phyloP scores from a whole-genome alignment of 805 yeast species.

The Cyberlindnera subsufficiens region DNA sequence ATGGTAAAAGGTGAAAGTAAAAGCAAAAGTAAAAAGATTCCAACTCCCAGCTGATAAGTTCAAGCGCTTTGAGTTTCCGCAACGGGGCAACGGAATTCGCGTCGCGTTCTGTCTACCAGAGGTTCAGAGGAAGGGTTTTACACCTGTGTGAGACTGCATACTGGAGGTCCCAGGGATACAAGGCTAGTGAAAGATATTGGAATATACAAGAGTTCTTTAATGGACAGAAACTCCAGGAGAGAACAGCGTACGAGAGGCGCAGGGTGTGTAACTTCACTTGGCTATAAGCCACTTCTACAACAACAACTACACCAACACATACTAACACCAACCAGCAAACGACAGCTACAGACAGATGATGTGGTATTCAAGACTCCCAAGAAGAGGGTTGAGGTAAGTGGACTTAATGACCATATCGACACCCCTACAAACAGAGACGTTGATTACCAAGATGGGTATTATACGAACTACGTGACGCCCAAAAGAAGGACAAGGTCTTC shows the following conservation, averaged over 20 bases:
- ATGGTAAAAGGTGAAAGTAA: no score
- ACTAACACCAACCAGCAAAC: background rate
- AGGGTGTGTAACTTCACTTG: constrained; percentile 6
- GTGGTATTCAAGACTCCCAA: constrained; percentile 9
- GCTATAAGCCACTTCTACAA: constrained; percentile 4
- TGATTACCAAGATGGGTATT: no score
- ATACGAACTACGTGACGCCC: no score
- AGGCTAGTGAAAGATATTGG: no score
- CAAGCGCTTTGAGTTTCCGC: constrained; percentile 8
- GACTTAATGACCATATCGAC: no score
- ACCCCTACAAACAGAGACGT: no score
- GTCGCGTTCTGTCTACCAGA: background rate
- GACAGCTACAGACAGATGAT: constrained; percentile 5
- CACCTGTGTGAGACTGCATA: no score
- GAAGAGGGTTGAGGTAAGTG: constrained; percentile 1
- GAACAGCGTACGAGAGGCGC: constrained; percentile 16
- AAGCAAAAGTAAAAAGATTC: no score
- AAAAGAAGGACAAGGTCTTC: no score
- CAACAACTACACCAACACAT: constrained; percentile 1
- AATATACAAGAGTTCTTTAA: background rate
- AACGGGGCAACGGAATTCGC: constrained; percentile 1
- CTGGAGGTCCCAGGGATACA: no score
- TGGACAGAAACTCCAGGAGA: constrained; percentile 15
- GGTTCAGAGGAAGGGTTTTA: background rate
- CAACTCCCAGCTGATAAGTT: no score